These are phyloP conservation scores for Melaleuca alternifolia DNA, from an alignment of 345 rosid species.

Conservation along the genomic window DNA sequence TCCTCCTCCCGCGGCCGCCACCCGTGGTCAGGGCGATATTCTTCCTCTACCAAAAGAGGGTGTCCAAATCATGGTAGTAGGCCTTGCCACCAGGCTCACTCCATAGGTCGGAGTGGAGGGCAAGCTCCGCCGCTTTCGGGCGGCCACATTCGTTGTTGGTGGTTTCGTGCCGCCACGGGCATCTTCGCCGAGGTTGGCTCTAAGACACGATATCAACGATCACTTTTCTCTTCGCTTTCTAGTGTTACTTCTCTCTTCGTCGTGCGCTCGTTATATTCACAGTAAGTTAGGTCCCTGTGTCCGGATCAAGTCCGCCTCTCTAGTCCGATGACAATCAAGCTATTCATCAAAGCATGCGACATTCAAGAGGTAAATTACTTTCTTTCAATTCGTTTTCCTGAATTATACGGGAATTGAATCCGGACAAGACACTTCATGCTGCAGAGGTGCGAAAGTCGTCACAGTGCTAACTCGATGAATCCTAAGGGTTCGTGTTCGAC, in stretches of 20 bases:
- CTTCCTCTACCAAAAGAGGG: not conserved
- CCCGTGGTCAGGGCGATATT: not conserved
- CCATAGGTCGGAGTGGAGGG: not conserved
- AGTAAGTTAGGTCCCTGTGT: not conserved
- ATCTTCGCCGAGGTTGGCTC: not conserved
- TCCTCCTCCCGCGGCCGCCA: not conserved
- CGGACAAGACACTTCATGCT: not conserved
- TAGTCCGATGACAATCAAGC: not conserved
- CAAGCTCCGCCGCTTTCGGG: not conserved
- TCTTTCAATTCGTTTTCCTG: not conserved
- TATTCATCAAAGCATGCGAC: not conserved
- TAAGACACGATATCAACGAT: not conserved
- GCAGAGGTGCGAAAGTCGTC: not conserved
- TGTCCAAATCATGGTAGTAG: not conserved
- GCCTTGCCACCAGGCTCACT: not conserved
- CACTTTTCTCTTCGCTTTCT: not conserved
- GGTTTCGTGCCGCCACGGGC: not conserved
- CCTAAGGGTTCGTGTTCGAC: not conserved
- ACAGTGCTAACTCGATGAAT: not conserved
- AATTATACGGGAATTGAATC: not conserved
- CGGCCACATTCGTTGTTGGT: not conserved
- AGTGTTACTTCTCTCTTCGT: not conserved
- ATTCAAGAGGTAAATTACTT: not conserved
- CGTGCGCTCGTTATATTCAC: not conserved
- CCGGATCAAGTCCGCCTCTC: not conserved